phyloP scores from a whole-genome alignment of 768 basidiomycete species.

The Hemileccinum impolitum region DNA sequence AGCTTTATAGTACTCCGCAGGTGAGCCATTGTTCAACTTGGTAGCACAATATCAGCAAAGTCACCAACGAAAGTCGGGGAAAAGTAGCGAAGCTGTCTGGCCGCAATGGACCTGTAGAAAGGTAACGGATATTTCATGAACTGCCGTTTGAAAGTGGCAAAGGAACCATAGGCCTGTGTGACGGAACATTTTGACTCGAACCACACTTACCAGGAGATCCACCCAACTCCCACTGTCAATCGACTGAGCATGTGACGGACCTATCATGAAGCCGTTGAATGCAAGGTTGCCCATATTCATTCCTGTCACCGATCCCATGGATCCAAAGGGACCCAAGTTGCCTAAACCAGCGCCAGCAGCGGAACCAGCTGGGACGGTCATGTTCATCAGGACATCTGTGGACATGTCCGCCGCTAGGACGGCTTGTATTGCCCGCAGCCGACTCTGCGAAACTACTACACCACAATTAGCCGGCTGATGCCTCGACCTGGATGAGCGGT shows the following conservation, averaged over 20 bases:
- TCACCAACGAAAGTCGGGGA: neutral
- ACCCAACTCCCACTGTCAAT: conserved; percentile 26
- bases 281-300: conserved; percentile 25
- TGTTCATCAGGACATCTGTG: conserved; percentile 24
- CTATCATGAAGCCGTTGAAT: conserved; percentile 22
- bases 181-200: neutral
- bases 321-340: conserved; percentile 23
- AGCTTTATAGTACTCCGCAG: conserved; percentile 64
- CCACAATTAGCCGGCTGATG: conserved; percentile 48
- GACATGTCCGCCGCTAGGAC: conserved; percentile 39
- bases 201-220: conserved; percentile 28
- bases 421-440: conserved; percentile 73
- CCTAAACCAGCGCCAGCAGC: conserved; percentile 17
- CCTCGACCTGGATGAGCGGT: conserved; percentile 27
- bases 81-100: neutral
- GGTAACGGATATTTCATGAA: neutral
- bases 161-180: neutral
- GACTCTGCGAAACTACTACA: conserved; percentile 67
- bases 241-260: conserved; percentile 20
- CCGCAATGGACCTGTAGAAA: neutral
- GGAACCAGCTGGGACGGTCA: conserved; percentile 14
- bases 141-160: conserved; percentile 1
- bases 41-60: conserved; percentile 11
- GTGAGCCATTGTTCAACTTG: conserved; percentile 54
- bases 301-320: conserved; percentile 18